Base-by-base conservation (phyloP, 495 filamentous ascomycete genomes). In the Aspergillus nanangensis region DNA sequence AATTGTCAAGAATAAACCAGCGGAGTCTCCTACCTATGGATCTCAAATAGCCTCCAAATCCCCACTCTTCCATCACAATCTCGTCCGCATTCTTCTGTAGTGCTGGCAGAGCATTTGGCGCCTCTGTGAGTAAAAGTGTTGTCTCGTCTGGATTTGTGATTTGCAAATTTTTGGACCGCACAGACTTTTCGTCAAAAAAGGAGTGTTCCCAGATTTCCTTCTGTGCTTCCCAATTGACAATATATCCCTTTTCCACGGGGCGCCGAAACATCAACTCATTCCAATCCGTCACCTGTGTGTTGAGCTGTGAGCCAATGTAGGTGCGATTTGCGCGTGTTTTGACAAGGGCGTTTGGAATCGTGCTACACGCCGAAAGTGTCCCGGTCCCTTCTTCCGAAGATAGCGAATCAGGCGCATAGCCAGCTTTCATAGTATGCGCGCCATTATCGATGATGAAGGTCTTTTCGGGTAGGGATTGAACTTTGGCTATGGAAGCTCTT, bases 1-100 rank as follows among this genome's bases (percentile, higher is more conserved):
- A 32, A 17, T 1, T 14, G 20, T 21, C 23, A 10, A 13, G 9
- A 11, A n/a, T 8, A 8, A 8, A 21, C n/a, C 13, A 27, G n/a
- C 5, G 32, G 9, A 25, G 5, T 11, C 3, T 38, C 55, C 57
- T 58, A 76, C 82, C 60, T 45, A 88, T 65, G 54, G 77, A 83
- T 38, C 93, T 78, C 45, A 81, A 83, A 64, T 94, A 95, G 37
- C 83, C 82, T 14, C 85, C 79, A 66, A 97, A 97, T n/a, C 88
- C 89, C 74, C 90, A 97, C 61, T 97, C 91, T 60, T 99, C 93
- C 71, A 97, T 97, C 0, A 96, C 79, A 60, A 99, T 88, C 72
- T 99, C 89, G 61, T 97, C 93, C 47, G 88, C 88, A 59, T 96
- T 90, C 14, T 79, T 80, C 65, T 96, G 92, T 41, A 99, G 67